A percentile compares a stretch with the other conserved stretches of the same genome.
Evolutionary conservation across 257 asterid species (phyloP).

Genomic region (Salvia hispanica): DNA sequence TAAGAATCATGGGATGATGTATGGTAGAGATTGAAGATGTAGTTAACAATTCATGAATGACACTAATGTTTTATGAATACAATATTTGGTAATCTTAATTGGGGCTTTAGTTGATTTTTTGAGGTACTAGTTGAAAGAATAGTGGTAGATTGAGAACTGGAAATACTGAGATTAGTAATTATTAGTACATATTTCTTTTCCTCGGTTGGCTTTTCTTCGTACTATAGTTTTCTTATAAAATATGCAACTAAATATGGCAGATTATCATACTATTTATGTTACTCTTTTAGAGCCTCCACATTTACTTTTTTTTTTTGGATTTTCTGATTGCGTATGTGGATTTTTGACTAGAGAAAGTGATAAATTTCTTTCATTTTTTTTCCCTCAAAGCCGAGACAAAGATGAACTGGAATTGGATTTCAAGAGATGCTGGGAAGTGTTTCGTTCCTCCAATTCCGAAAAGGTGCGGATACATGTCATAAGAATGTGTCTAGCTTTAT

Average conservation of each 20-base stretch:
- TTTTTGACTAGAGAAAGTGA: constrained; percentile 25
- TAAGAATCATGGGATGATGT: background rate
- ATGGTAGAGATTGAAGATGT: background rate
- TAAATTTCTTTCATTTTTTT: constrained; percentile 19
- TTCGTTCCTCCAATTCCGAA: constrained; percentile 79
- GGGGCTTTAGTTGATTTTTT: constrained; percentile 5
- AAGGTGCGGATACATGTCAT: constrained; percentile 42
- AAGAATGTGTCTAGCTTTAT: constrained; percentile 12
- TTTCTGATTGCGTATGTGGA: constrained; percentile 24
- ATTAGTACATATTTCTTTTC: constrained; percentile 19
- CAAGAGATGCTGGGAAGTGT: constrained; percentile 96
- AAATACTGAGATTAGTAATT: constrained; percentile 8
- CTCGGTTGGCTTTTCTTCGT: constrained; percentile 21
- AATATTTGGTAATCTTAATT: constrained; percentile 19
- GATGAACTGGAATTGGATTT: constrained; percentile 95
- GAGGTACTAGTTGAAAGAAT: constrained; percentile 14
- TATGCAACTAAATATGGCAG: constrained; percentile 16
- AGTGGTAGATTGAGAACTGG: background rate
- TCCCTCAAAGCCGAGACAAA: constrained; percentile 49
- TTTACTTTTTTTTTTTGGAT: constrained; percentile 16
- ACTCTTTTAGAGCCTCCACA: constrained; percentile 10
- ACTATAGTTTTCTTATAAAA: constrained; percentile 17
- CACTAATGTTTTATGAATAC: background rate
- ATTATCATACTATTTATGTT: constrained; percentile 21
- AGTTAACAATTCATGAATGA: background rate